Evolutionary conservation across 2,329 filamentous ascomycete genomes (phyloP), one percentile per base, ranked within the genome.

Genomic region (Keithomyces neogunnii): DNA sequence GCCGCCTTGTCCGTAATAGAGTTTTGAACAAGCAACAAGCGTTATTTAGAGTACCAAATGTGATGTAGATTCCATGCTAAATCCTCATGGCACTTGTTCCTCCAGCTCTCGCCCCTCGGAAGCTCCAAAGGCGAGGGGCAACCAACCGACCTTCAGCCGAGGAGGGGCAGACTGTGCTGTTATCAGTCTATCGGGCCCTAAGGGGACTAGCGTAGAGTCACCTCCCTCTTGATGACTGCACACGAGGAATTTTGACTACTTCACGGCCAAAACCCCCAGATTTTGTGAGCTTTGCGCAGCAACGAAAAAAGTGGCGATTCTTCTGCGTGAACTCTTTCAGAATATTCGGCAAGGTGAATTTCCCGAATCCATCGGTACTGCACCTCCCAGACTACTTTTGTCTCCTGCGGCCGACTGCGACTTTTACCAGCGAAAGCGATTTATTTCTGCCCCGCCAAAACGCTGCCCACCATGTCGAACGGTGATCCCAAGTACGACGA

Each of bases 401-500:
- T 33, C 10, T 29, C 28, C 8, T 33, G 7, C 10, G 43, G 33
- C 30, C 50, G 19, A 43, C 29, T 30, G 47, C 47, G 47, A 46
- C 29, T 13, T 28, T 26, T 6, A 29, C 42, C 35, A 2, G n/a
- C 35, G n/a, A 44, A 30, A 44, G 40, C 40, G n/a, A 6, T 30
- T 44, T 44, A 30, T 44, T 44, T 44, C 52, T 63, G 63, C 65
- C 64, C 65, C 64, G 61, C 65, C 56, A 50, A 50, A 53, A 45
- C 19, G 31, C 45, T 48, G 40, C 51, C 48, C 58, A 70, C 55
- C 62, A 81, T 81, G 77, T 73, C 77, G 66, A 75, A 75, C 73
- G 77, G 75, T 64, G 82, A 87, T 60, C 66, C 62, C 66, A 85
- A 82, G 69, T 81, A 81, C 69, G 81, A 88, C 68, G 84, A 88